Percentiles rank a stretch among this genome's conserved stretches.
Conservation (phyloP, 2,329 filamentous ascomycete species). For the Blastomyces gilchristii region DNA sequence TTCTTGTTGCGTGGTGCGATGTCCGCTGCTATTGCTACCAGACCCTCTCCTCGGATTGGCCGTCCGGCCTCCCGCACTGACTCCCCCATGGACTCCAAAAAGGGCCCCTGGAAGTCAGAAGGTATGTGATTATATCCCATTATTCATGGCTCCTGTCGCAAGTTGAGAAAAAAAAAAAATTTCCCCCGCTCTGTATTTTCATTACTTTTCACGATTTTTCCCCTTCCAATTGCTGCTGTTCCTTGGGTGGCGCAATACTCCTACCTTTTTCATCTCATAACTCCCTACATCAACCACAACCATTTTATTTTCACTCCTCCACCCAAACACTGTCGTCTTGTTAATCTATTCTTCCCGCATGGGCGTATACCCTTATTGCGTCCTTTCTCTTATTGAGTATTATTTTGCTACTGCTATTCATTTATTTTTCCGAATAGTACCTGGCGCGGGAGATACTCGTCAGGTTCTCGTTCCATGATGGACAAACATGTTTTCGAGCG, state of each 20-base stretch:
- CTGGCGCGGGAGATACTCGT: neutral
- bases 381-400: neutral
- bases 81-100: slow-evolving; percentile 37
- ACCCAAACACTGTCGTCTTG: neutral
- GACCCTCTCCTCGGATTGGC: slow-evolving; percentile 24
- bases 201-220: neutral
- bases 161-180: neutral
- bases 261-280: neutral
- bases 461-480: neutral
- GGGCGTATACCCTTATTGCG: neutral
- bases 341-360: neutral
- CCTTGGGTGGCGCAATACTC: neutral
- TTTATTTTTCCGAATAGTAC: neutral
- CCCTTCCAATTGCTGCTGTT: neutral
- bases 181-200: neutral
- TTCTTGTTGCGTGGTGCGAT: slow-evolving; percentile 20
- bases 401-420: neutral
- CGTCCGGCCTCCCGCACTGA: slow-evolving; percentile 26
- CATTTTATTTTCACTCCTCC: neutral
- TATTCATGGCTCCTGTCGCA: neutral
- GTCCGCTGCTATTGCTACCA: slow-evolving; percentile 33
- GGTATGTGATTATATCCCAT: slow-evolving; percentile 23
- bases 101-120: slow-evolving; percentile 30
- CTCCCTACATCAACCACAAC: neutral
- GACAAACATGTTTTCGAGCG: neutral